A percentile compares a stretch with the other conserved stretches of the same genome.
Conservation (phyloP, 1,139 yeast genomes). For the Taphrina flavorubra region DNA sequence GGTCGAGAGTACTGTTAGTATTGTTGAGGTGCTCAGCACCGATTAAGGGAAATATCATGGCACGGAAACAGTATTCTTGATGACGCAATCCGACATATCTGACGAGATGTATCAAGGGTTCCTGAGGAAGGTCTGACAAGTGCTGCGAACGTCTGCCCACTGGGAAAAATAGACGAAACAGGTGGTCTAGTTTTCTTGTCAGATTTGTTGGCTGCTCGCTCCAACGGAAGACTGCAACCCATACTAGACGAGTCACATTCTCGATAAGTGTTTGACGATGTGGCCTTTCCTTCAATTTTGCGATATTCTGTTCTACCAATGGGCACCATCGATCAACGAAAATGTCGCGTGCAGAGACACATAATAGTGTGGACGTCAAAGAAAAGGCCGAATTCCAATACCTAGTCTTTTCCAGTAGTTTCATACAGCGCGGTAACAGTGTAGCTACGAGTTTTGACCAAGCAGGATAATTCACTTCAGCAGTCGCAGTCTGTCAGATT, state of each 20-base stretch:
- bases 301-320: slow-evolving; percentile 60
- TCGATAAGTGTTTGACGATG: slow-evolving; percentile 61
- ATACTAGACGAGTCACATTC: slow-evolving; percentile 72
- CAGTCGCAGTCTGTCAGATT: slow-evolving; percentile 64
- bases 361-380: slow-evolving; percentile 71
- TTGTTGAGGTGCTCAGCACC: slow-evolving; percentile 49
- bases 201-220: slow-evolving; percentile 89
- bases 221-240: slow-evolving; percentile 88
- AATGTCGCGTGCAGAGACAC: slow-evolving; percentile 80
- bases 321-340: slow-evolving; percentile 78
- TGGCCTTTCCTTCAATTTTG: slow-evolving; percentile 61
- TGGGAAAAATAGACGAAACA: slow-evolving; percentile 65
- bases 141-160: slow-evolving; percentile 71
- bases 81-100: slow-evolving; percentile 80
- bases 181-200: slow-evolving; percentile 65
- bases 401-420: slow-evolving; percentile 57
- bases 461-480: slow-evolving; percentile 93
- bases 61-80: slow-evolving; percentile 77
- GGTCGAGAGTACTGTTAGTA: slow-evolving; percentile 61
- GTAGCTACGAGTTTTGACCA: slow-evolving; percentile 83
- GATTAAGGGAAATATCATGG: slow-evolving; percentile 65
- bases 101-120: slow-evolving; percentile 71
- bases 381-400: slow-evolving; percentile 78
- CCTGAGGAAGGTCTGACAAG: slow-evolving; percentile 67
- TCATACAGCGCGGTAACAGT: slow-evolving; percentile 63